phyloP scores from a whole-genome alignment of 352 stramenopile genomes.

The Phytophthora kernoviae region DNA sequence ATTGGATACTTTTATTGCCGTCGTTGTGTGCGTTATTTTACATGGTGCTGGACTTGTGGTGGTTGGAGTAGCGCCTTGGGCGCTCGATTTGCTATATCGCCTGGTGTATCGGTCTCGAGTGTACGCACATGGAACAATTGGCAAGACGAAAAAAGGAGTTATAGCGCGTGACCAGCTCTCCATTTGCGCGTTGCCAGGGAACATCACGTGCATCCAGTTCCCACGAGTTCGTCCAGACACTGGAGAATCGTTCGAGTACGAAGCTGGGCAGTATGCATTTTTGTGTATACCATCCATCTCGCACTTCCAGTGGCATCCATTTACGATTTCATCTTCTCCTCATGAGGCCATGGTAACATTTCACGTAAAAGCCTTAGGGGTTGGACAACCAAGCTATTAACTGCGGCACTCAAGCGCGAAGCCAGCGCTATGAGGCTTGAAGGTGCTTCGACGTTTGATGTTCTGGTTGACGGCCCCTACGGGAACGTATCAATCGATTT shows the following conservation, averaged over 20 bases:
- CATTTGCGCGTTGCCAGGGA: conserved; percentile 29
- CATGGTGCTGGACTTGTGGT: conserved; percentile 44
- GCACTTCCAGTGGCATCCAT: conserved; percentile 87
- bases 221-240: conserved; percentile 43
- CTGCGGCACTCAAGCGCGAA: conserved; percentile 39
- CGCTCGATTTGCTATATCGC: conserved; percentile 48
- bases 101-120: conserved; percentile 30
- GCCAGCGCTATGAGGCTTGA: conserved; percentile 33
- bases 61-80: conserved; percentile 40
- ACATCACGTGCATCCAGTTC: conserved; percentile 58
- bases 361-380: conserved; percentile 67
- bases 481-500: conserved; percentile 52
- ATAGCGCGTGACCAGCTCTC: conserved; percentile 37
- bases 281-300: conserved; percentile 79
- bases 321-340: conserved; percentile 82
- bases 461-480: conserved; percentile 64
- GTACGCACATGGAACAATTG: conserved; percentile 26
- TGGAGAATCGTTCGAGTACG: conserved; percentile 39
- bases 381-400: conserved; percentile 65
- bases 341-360: conserved; percentile 71
- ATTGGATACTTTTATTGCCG: conserved; percentile 58
- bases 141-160: conserved; percentile 25
- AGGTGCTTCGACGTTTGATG: conserved; percentile 24
- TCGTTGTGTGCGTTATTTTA: conserved; percentile 44
- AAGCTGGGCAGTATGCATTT: conserved; percentile 79